Evolutionary conservation across 1,284 basidiomycete genomes (phyloP).

Genomic region (Mycena sp.): DNA sequence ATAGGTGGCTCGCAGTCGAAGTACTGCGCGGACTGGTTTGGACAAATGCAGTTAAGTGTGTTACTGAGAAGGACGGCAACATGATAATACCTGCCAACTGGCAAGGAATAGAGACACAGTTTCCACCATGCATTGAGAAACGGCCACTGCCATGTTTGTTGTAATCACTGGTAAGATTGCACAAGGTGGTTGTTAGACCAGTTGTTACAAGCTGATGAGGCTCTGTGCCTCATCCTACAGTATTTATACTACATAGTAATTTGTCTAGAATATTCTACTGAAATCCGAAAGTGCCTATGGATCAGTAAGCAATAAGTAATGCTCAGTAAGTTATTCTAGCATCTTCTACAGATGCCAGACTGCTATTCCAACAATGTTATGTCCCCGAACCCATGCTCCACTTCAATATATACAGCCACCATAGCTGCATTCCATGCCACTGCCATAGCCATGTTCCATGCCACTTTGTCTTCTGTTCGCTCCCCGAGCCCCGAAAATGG

Average conservation of each 20-base stretch:
- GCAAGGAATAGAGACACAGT: slow-evolving; percentile 30
- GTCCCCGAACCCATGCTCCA: slow-evolving; percentile 39
- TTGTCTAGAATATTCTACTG: no score
- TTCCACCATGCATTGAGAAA: slow-evolving; percentile 39
- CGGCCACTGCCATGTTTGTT: slow-evolving; percentile 31
- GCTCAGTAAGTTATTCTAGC: no score
- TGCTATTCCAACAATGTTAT: no score
- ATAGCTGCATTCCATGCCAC: neutral
- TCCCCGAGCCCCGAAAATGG: slow-evolving; percentile 32
- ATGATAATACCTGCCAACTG: slow-evolving; percentile 36
- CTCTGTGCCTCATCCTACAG: no score
- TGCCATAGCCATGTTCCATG: slow-evolving; percentile 31
- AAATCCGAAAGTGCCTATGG: no score
- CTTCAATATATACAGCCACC: slow-evolving; percentile 35
- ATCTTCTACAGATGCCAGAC: no score
- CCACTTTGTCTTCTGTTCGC: slow-evolving; percentile 29
- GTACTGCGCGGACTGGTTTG: slow-evolving; percentile 34
- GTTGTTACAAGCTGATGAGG: no score
- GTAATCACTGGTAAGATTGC: no score
- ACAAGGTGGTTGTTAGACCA: no score
- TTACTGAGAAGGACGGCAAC: slow-evolving; percentile 37
- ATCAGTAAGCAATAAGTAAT: no score
- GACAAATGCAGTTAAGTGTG: slow-evolving; percentile 31
- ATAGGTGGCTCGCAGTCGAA: slow-evolving; percentile 35
- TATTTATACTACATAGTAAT: no score